phyloP scores from a whole-genome alignment of 352 stramenopile genomes.

The Globisporangium radiosum region DNA sequence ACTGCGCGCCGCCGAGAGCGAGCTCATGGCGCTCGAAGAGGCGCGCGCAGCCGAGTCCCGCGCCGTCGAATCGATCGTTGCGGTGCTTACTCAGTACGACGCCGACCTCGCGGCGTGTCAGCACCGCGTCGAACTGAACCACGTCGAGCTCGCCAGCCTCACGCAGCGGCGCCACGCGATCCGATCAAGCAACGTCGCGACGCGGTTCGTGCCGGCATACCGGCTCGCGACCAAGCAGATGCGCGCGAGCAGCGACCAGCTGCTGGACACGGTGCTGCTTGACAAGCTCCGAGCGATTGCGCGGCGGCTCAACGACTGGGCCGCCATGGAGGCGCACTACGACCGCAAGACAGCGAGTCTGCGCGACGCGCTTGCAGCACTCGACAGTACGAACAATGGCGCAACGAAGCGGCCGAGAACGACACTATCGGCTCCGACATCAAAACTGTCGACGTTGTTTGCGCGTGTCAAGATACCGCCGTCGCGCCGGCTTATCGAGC shows the following conservation, averaged over 20 bases:
- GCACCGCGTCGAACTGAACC: constrained; percentile 44
- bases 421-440: too few relatives aligned
- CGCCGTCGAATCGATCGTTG: constrained; percentile 40
- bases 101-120: constrained; percentile 45
- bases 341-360: constrained; percentile 52
- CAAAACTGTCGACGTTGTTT: constrained; percentile 23
- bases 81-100: constrained; percentile 49
- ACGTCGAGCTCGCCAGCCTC: constrained; percentile 60
- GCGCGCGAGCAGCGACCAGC: constrained; percentile 59
- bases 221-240: constrained; percentile 60
- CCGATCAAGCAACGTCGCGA: constrained; percentile 50
- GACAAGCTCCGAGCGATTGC: constrained; percentile 62
- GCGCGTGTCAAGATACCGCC: constrained; percentile 53
- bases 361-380: constrained; percentile 35
- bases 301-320: constrained; percentile 61
- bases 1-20: constrained; percentile 38
- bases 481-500: constrained; percentile 57
- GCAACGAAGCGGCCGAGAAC: not conserved
- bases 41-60: constrained; percentile 29
- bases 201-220: constrained; percentile 64
- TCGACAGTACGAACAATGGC: constrained; percentile 22
- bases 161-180: constrained; percentile 60
- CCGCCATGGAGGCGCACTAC: constrained; percentile 67
- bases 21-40: constrained; percentile 61
- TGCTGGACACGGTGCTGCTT: constrained; percentile 64